Base-by-base conservation (phyloP, 805 yeast genomes). In the Starmerella roubikii region DNA sequence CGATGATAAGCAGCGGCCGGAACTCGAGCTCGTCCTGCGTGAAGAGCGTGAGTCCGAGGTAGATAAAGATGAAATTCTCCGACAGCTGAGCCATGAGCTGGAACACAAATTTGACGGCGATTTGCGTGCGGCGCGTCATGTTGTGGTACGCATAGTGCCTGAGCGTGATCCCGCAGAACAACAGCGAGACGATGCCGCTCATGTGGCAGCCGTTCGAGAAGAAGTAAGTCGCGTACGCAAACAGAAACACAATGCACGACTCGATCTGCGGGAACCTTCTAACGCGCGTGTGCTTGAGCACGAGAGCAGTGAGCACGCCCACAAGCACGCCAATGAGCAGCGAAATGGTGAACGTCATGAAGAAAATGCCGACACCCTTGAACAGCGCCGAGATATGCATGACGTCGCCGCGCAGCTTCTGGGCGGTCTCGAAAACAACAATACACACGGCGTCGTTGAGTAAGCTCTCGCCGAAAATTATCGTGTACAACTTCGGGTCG, bases 371-470 rank as follows among this genome's bases (percentile, higher is more conserved):
- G 24, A 84, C 70, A 70, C 98, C 99, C 63, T 84, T 88, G 58
- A 93, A 82, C 22, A 59, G 35, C 13, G 58, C 53, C n/a, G 55
- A 35, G 34, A 86, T 59, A n/a, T 82, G 76, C 12, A 80, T 68
- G 19, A 72, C 71, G 49, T 81, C 78, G 32, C 94, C 97, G 53
- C 86, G 93, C 59, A 91, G 84, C 61, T 85, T 83, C 59, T 85
- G 96, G 55, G 96, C 86, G 0, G 99, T 91, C 63, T 91, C 98
- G 64, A 91, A 91, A 94, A 91, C 88, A 51, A 91, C 99, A 57
- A 91, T 91, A 48, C 96, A 85, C 44, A 91, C 93, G 27, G 99
- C 99, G 64, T 91, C 99, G 57, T 91, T 91, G 46, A 91, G 65
- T 42, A 91, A 65, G 3, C 95, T 82, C 61, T 91, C 99, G 35